Conservation (phyloP, 495 filamentous ascomycete species). For the Bacidia gigantensis region DNA sequence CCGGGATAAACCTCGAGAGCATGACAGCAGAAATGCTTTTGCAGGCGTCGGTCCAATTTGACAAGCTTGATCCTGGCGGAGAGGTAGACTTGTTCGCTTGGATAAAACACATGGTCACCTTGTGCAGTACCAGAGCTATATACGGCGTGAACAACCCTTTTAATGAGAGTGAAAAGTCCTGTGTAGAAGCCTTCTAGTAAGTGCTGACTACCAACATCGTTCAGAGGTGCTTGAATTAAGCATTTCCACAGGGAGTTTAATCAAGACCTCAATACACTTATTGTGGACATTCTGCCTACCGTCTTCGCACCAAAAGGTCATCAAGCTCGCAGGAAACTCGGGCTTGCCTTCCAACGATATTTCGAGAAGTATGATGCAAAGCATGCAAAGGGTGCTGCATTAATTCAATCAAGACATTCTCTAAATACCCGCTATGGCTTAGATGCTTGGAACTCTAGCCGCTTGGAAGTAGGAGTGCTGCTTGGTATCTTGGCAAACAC, state of each 20-base stretch:
- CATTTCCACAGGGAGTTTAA: conserved; percentile 29
- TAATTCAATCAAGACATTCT: conserved; percentile 6
- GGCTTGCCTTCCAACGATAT: conserved; percentile 26
- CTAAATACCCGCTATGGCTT: conserved; percentile 7
- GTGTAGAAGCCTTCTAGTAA: conserved; percentile 30
- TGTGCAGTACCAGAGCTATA: conserved; percentile 29
- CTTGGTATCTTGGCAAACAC: conserved; percentile 37
- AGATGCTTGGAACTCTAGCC: conserved; percentile 8
- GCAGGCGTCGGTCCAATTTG: background rate
- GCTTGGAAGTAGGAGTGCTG: conserved; percentile 28
- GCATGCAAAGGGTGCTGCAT: conserved; percentile 6
- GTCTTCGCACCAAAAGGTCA: conserved; percentile 30
- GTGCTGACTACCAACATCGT: conserved; percentile 1
- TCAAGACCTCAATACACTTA: conserved; percentile 29
- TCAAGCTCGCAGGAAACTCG: conserved; percentile 27
- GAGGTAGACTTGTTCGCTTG: conserved; percentile 18
- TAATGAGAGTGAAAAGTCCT: conserved; percentile 12
- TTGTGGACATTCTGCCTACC: conserved; percentile 27
- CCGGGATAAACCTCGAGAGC: conserved; percentile 1
- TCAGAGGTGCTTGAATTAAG: too few species aligned
- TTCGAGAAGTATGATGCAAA: conserved; percentile 6
- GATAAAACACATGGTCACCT: conserved; percentile 30
- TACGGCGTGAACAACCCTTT: conserved; percentile 27
- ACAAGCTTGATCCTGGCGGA: background rate
- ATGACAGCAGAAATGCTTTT: conserved; percentile 6